Base-by-base conservation (phyloP, 306 rosid genomes). In the Glycyrrhiza uralensis region DNA sequence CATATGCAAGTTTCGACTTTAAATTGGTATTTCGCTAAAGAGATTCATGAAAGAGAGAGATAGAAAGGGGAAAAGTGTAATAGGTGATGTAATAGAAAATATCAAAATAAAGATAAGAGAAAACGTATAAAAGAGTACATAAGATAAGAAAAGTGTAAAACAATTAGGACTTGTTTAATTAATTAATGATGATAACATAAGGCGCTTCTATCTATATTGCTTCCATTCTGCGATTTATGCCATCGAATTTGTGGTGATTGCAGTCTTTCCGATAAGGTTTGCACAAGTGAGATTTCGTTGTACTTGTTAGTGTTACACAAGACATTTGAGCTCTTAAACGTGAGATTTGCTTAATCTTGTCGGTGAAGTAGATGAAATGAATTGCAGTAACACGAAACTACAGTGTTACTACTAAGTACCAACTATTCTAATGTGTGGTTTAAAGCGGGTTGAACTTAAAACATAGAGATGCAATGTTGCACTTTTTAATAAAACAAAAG, bases 271-370 rank as follows among this genome's bases (percentile, higher is more conserved):
- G 22, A 3, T 54, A 7, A 60, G 29, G 7, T 46, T 29, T 6
- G 23, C 42, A 20, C 57, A 59, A 41, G 60, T 24, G 68, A 47
- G 74, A 79, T 56, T 77, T 52, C 23, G 15, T 3, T 62, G 77
- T 62, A 61, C 18, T 70, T 69, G 26, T 36, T 51, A 4, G 61
- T 69, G 26, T 36, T 51, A 4, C 28, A 38, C 10, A 24, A n/a
- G 30, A 52, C 66, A 70, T 23, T 14, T 22, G 4, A 30, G 30
- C 36, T 72, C 44, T 28, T 56, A 39, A 61, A 49, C 10, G 36
- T n/a, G 32, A 55, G 55, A 72, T 71, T 54, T 78, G 82, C 30
- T 54, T 23, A 41, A 32, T 52, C 69, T 56, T 79, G 79, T 79
- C 75, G 19, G 24, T 38, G 17, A 23, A 41, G 8, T 5, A 28